Evolutionary conservation across 2,329 filamentous ascomycete species (phyloP), one percentile per base, ranked within the genome.

Genomic region (Metarhizium robertsii): DNA sequence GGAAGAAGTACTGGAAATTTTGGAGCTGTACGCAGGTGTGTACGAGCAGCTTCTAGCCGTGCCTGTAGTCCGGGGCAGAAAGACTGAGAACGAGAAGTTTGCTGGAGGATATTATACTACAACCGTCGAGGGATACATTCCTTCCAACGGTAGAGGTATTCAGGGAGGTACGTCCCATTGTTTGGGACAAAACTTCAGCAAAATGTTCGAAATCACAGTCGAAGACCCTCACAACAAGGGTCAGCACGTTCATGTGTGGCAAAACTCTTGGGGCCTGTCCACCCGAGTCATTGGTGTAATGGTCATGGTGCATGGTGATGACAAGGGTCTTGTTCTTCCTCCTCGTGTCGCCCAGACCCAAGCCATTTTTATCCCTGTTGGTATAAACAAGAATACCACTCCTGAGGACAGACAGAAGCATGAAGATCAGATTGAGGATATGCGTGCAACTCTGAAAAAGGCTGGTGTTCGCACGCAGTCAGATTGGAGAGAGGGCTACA

Each of bases 31-130:
- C 67, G 90, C 92, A 47, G 84, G 85, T 61, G 85, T 99, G 58
- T 99, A 97, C 73, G 88, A 96, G 73, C 80, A 99, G 65, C 83
- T 99, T 32, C 85, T 99, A 38, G 94, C 94, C 51, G 90, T 97
- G 46, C 94, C 94, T 38, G 92, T 99, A 13, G 89, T 99, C 59
- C 90, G 92, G 66, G 94, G 94, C 47, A 80, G 80, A 66, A 99
- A 99, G 83, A 99, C 95, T 0, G 91, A 95, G 69, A 96, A 95
- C 67, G 94, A 99, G 76, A 96, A 96, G 76, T 99, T 99, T 65
- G 92, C 94, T 8, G 94, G 94, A 69, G 92, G 92, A 62, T 86
- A 92, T 74, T 99, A 95, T 77, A 97, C 94, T 50, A 95, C 92
- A 57, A 99, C 94, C 1, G 88, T 95, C 50, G 94, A 99, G 75